These are phyloP conservation scores for Avena atlantica DNA, from an alignment of 176 grass and related monocot species.

Conservation along the genomic window DNA sequence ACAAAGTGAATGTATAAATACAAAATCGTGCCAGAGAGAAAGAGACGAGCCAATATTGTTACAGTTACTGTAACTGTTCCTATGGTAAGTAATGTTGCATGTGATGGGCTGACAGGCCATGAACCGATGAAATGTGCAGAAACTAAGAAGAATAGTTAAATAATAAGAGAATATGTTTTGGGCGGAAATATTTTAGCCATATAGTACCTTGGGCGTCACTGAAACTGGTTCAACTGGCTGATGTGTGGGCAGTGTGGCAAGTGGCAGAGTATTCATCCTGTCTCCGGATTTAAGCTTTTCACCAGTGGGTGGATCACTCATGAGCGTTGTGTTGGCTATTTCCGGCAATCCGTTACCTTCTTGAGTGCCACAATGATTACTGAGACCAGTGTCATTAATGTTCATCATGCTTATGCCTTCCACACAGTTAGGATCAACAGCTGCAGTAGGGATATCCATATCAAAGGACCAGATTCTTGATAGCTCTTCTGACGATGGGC, in stretches of 20 bases:
- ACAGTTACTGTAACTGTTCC: neutral
- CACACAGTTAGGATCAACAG: slow-evolving; percentile 63
- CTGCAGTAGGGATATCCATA: slow-evolving; percentile 59
- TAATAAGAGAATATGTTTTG: neutral
- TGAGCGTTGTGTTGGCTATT: slow-evolving; percentile 51
- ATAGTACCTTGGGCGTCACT: slow-evolving; percentile 49
- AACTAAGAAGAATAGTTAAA: slow-evolving; percentile 31
- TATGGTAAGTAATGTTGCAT: slow-evolving; percentile 7
- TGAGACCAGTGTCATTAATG: slow-evolving; percentile 63
- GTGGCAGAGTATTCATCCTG: slow-evolving; percentile 37
- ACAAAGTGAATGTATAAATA: slow-evolving; percentile 7
- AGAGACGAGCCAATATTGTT: neutral
- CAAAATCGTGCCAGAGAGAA: neutral
- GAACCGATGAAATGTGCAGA: neutral
- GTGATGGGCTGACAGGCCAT: neutral
- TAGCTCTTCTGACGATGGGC: slow-evolving; percentile 78
- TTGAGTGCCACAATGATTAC: slow-evolving; percentile 38
- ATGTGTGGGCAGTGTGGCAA: slow-evolving; percentile 42
- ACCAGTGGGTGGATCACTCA: slow-evolving; percentile 35
- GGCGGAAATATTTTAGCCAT: slow-evolving; percentile 12
- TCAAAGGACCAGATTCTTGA: slow-evolving; percentile 86
- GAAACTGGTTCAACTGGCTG: slow-evolving; percentile 39
- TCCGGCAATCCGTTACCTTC: slow-evolving; percentile 51
- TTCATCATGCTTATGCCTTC: slow-evolving; percentile 85
- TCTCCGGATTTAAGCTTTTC: slow-evolving; percentile 49